These are phyloP conservation scores for Entamoeba moshkovskii DNA, from an alignment of 208 protist species.

Conservation along the genomic window DNA sequence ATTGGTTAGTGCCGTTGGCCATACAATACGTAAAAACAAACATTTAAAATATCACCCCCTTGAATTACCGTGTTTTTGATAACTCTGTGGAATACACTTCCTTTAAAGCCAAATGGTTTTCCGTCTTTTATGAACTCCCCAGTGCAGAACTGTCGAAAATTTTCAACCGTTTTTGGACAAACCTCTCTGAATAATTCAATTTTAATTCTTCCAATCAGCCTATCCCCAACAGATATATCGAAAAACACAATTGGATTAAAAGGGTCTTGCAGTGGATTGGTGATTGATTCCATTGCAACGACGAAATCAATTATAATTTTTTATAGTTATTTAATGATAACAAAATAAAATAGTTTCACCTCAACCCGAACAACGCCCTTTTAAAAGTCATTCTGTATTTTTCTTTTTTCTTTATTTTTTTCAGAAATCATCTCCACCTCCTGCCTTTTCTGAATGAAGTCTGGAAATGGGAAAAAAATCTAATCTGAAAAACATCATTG, in stretches of 20 bases:
- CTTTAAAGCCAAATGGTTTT: slow-evolving; percentile 82
- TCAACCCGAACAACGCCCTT: too few relatives aligned
- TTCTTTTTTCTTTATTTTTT: too few relatives aligned
- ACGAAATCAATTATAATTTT: too few relatives aligned
- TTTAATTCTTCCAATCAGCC: slow-evolving; percentile 42
- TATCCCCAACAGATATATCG: slow-evolving; percentile 23
- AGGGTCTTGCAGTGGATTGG: neutral
- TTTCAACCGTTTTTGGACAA: slow-evolving; percentile 64
- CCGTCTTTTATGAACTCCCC: slow-evolving; percentile 49
- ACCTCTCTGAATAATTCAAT: slow-evolving; percentile 62
- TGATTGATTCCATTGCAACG: too few relatives aligned
- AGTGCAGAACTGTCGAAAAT: slow-evolving; percentile 64
- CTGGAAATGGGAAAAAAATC: too few relatives aligned
- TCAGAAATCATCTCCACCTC: too few relatives aligned
- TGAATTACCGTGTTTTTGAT: slow-evolving; percentile 70
- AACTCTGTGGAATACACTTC: slow-evolving; percentile 73
- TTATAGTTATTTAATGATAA: too few relatives aligned
- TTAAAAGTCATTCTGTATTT: too few relatives aligned
- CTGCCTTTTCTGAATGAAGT: too few relatives aligned
- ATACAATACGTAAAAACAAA: neutral
- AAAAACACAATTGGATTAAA: slow-evolving; percentile 23
- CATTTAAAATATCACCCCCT: slow-evolving; percentile 74
- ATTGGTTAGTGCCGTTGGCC: neutral
- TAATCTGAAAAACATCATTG: too few relatives aligned
- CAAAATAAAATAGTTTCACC: too few relatives aligned